phyloP scores from a whole-genome alignment of 768 basidiomycete genomes.

The Amanita rubescens region DNA sequence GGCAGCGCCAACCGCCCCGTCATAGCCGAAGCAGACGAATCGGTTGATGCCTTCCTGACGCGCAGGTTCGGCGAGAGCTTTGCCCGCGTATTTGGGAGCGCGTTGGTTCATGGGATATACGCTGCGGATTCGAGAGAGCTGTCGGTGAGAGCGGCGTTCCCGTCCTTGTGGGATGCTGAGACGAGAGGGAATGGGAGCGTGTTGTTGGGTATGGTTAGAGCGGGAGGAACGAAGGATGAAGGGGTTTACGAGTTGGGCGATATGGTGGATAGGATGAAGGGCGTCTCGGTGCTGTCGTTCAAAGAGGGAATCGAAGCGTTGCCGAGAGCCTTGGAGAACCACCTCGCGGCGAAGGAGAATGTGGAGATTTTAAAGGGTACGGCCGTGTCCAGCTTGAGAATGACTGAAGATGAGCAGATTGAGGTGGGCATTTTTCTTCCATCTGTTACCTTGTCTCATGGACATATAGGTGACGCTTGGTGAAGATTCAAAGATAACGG shows the following conservation, averaged over 20 bases:
- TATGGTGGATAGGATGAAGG: conserved; percentile 38
- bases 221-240: conserved; percentile 9
- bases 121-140: conserved; percentile 74
- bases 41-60: conserved; percentile 68
- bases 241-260: conserved; percentile 44
- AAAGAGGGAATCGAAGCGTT: conserved; percentile 67
- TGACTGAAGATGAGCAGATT: conserved; percentile 27
- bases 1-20: conserved; percentile 31
- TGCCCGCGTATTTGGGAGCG: conserved; percentile 69
- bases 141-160: conserved; percentile 74
- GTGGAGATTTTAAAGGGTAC: conserved; percentile 49
- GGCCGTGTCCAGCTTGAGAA: not conserved
- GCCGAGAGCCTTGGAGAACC: conserved; percentile 42
- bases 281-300: conserved; percentile 78
- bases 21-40: conserved; percentile 60
- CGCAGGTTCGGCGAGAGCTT: conserved; percentile 67
- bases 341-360: conserved; percentile 41
- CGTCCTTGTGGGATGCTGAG: conserved; percentile 64
- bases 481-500: conserved; percentile 14
- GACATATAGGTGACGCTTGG: conserved; percentile 26
- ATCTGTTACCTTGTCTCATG: not conserved
- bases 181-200: conserved; percentile 64
- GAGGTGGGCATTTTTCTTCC: conserved; percentile 35
- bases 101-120: conserved; percentile 90
- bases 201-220: conserved; percentile 36